Conservation (phyloP, 2,329 filamentous ascomycete genomes). For the Ceratocystis lukuohia region DNA sequence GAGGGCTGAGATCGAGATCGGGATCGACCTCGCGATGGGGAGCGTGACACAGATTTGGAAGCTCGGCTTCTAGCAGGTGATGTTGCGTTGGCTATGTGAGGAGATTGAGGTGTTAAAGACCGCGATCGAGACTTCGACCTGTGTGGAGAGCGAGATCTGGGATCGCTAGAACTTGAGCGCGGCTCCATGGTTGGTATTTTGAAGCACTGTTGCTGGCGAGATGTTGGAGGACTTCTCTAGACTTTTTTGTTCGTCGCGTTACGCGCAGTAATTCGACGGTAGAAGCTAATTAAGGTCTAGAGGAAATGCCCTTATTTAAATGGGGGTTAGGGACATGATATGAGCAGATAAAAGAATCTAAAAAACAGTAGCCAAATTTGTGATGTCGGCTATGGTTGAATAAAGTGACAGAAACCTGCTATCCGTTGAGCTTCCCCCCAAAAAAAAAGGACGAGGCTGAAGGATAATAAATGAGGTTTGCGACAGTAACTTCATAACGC, state of each 20-base stretch:
- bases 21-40: slow-evolving; percentile 25
- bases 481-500: neutral
- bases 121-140: neutral
- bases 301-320: no score
- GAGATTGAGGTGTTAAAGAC: neutral
- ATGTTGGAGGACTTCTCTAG: neutral
- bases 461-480: neutral
- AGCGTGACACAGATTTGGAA: neutral
- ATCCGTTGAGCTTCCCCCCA: neutral
- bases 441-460: slow-evolving; percentile 4
- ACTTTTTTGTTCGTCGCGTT: slow-evolving; percentile 1
- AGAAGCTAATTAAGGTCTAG: no score
- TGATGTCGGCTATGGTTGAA: neutral
- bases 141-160: slow-evolving; percentile 2
- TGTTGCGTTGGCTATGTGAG: neutral
- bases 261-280: neutral
- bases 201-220: neutral
- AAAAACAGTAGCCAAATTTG: neutral
- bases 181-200: slow-evolving; percentile 7
- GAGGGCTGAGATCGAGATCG: neutral
- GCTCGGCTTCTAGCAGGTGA: neutral
- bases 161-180: slow-evolving; percentile 3
- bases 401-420: neutral
- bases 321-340: neutral
- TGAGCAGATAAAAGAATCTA: neutral